phyloP scores from a whole-genome alignment of 1,139 yeast species.

The Taphrina flavorubra region DNA sequence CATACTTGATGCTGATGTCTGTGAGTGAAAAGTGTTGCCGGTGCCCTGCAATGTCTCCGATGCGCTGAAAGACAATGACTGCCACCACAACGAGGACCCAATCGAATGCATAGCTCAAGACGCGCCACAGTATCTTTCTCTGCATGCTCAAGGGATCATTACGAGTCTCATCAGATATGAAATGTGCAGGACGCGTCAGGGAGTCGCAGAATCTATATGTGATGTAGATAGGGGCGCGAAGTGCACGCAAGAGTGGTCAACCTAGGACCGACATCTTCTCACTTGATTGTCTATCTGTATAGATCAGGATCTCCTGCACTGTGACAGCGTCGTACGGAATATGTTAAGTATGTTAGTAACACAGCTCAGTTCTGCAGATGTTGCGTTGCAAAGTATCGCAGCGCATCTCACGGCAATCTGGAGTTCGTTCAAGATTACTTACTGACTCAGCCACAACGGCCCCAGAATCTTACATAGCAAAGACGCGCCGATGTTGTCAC shows the following conservation, averaged over 20 bases:
- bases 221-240: too few relatives aligned
- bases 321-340: too few relatives aligned
- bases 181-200: too few relatives aligned
- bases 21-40: conserved; percentile 62
- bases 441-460: conserved; percentile 12
- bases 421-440: background rate
- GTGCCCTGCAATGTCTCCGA: conserved; percentile 45
- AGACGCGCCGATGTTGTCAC: background rate
- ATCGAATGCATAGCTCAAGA: conserved; percentile 44
- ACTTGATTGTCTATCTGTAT: too few relatives aligned
- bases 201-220: too few relatives aligned
- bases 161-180: background rate
- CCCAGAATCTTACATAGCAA: background rate
- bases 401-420: too few relatives aligned
- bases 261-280: too few relatives aligned
- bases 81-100: conserved; percentile 43
- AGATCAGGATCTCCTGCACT: too few relatives aligned
- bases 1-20: conserved; percentile 69
- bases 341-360: too few relatives aligned
- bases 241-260: too few relatives aligned
- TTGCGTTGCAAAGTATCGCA: too few relatives aligned
- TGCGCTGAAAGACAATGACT: conserved; percentile 56
- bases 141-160: background rate
- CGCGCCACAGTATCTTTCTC: conserved; percentile 1
- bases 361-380: too few relatives aligned